Evolutionary conservation across 805 yeast species (phyloP).

Genomic region (Starmerella sp.): DNA sequence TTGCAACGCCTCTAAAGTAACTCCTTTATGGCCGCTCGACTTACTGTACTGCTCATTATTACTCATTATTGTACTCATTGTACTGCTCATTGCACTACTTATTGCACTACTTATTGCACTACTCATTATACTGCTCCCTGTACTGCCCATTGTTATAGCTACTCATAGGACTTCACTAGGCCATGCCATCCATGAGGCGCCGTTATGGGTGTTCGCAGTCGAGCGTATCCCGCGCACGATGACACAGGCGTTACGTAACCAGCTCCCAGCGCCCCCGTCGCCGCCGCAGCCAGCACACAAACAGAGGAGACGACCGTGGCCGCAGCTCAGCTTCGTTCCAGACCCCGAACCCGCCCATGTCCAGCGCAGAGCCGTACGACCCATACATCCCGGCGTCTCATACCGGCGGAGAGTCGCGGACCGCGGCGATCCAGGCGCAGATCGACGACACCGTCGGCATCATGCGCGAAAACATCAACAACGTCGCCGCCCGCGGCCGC

Average conservation of each 20-base stretch:
- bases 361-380: constrained; percentile 73
- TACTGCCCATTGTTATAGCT: too few species aligned
- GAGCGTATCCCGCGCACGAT: too few species aligned
- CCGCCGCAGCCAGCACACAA: not conserved
- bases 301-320: not conserved
- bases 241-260: not conserved
- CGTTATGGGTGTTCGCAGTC: too few species aligned
- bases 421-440: constrained; percentile 83
- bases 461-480: constrained; percentile 94
- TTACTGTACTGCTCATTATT: too few species aligned
- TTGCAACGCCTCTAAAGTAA: too few species aligned
- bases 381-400: constrained; percentile 55
- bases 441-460: constrained; percentile 93
- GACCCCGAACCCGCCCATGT: constrained; percentile 34
- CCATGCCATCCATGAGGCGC: too few species aligned
- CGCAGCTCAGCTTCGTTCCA: not conserved
- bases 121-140: too few species aligned
- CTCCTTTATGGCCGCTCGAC: too few species aligned
- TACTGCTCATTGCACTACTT: too few species aligned
- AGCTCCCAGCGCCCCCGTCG: not conserved
- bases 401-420: constrained; percentile 31
- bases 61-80: too few species aligned
- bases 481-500: constrained; percentile 91
- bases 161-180: too few species aligned
- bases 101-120: too few species aligned